Base-by-base conservation (phyloP, 164 flowering plant species). In the Tinospora cordifolia region DNA sequence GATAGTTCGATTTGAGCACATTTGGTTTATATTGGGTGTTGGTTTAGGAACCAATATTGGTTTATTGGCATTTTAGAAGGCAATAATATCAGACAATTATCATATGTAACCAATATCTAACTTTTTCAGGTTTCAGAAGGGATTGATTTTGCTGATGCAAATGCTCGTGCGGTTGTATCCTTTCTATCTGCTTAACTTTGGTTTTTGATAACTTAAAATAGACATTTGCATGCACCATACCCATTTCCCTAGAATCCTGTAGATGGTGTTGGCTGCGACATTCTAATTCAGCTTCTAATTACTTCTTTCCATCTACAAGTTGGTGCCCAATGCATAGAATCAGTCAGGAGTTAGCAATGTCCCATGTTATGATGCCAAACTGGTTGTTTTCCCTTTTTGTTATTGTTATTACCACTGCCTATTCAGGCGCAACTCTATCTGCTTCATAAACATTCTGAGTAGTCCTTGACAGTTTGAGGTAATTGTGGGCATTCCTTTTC, bases 91-190 rank as follows among this genome's bases (percentile, higher is more conserved):
- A 17, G 59, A 51, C 19, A 51, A 34, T 41, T 59, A 10, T n/a
- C 54, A 22, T 25, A 63, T 34, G 59, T 58, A 51, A 47, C 30
- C 36, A 58, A 34, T 72, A 54, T 74, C 69, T 41, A 24, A 63
- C 65, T 65, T 69, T 73, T 81, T 79, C 89, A 94, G 99, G 96
- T 90, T 68, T 92, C 99, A 47, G 99, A 92, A 82, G 99, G 99
- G 70, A 87, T 95, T 54, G 97, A 95, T 76, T 95, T 95, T 78
- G 84, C 97, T 60, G 99, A 92, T 81, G 95, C 88, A 41, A 84
- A 89, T 86, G 99, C 99, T 66, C 83, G 99, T 66, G 93, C 76
- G 54, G 98, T 95, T 79, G 99, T 94, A 94, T 94, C 96, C 97
- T 94, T 86, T 22, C 6, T 19, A 68, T 57, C 24, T 14, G 27